These are phyloP conservation scores for Teratosphaeria destructans DNA, from an alignment of 2,329 filamentous ascomycete species.

Conservation along the genomic window DNA sequence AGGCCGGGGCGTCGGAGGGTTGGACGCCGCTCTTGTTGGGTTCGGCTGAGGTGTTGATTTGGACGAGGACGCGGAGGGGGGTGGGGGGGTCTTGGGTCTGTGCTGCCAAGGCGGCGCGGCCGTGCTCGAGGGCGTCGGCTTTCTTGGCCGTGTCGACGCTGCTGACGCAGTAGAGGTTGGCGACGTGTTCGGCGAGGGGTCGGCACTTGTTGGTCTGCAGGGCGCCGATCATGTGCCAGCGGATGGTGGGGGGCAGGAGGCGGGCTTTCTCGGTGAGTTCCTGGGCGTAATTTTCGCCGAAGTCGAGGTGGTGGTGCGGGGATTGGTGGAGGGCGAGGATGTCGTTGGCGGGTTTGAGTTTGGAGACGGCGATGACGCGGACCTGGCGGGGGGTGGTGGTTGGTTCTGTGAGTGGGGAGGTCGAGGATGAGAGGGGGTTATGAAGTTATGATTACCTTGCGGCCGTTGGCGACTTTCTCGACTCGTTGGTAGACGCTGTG, in stretches of 20 bases:
- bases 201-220: conserved; percentile 93
- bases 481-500: conserved; percentile 31
- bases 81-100: conserved; percentile 23
- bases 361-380: conserved; percentile 87
- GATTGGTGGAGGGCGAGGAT: conserved; percentile 67
- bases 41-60: conserved; percentile 92
- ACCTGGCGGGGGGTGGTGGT: conserved; percentile 34
- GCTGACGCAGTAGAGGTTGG: conserved; percentile 84
- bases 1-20: conserved; percentile 46
- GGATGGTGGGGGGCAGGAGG: conserved; percentile 63
- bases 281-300: conserved; percentile 84
- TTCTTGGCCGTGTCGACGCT: conserved; percentile 86
- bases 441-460: conserved; percentile 2
- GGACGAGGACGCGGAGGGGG: conserved; percentile 66
- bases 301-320: conserved; percentile 49
- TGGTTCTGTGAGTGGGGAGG: not conserved
- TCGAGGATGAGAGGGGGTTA: no score
- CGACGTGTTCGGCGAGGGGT: conserved; percentile 66
- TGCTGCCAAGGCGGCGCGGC: conserved; percentile 51
- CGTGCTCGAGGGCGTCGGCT: conserved; percentile 67
- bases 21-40: conserved; percentile 71
- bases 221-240: conserved; percentile 95
- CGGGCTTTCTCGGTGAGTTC: conserved; percentile 80
- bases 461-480: conserved; percentile 21
- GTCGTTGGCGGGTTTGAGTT: conserved; percentile 87